A percentile compares a stretch with the other conserved stretches of the same genome.
Conservation (phyloP, 2,329 filamentous ascomycete genomes). For the Penicillium sumatraense region DNA sequence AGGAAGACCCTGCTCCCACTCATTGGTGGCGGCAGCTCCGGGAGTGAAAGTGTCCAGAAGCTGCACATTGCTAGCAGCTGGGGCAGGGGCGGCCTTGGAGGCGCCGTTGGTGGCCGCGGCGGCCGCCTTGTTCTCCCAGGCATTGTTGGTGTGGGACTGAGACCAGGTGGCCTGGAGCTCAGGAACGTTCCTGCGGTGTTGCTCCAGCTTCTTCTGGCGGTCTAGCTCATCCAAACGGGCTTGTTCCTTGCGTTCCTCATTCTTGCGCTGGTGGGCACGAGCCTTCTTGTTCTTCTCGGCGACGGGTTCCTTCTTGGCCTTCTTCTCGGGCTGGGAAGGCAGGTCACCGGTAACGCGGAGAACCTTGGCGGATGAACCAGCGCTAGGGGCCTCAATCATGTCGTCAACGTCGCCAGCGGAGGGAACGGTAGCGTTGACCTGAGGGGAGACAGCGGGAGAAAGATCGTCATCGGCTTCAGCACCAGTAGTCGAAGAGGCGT, state of each 20-base stretch:
- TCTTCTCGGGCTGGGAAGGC: conserved; percentile 71
- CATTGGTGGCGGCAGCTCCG: conserved; percentile 33
- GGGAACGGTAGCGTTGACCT: conserved; percentile 48
- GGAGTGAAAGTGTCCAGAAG: conserved; percentile 49
- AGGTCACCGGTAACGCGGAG: conserved; percentile 75
- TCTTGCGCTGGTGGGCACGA: conserved; percentile 83
- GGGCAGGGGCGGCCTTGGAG: conserved; percentile 27
- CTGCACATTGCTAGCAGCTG: conserved; percentile 27
- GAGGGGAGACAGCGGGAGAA: conserved; percentile 71
- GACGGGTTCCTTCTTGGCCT: conserved; percentile 86
- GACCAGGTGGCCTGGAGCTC: conserved; percentile 71
- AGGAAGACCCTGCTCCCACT: conserved; percentile 55
- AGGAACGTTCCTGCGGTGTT: conserved; percentile 79
- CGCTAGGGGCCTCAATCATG: conserved; percentile 78
- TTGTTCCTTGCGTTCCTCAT: conserved; percentile 74
- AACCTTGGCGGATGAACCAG: conserved; percentile 74
- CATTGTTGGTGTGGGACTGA: conserved; percentile 55
- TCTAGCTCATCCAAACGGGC: conserved; percentile 79
- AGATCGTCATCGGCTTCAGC: conserved; percentile 81
- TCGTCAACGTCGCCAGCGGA: conserved; percentile 75
- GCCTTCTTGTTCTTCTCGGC: conserved; percentile 87
- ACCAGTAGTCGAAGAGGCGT: conserved; percentile 71
- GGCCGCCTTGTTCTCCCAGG: conserved; percentile 55
- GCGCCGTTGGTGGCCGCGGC: conserved; percentile 24
- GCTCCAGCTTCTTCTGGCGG: conserved; percentile 76